A percentile compares a stretch with the other conserved stretches of the same genome.
These are phyloP conservation scores for Boletus smithii DNA, from an alignment of 1,284 basidiomycete genomes.

Conservation along the genomic window DNA sequence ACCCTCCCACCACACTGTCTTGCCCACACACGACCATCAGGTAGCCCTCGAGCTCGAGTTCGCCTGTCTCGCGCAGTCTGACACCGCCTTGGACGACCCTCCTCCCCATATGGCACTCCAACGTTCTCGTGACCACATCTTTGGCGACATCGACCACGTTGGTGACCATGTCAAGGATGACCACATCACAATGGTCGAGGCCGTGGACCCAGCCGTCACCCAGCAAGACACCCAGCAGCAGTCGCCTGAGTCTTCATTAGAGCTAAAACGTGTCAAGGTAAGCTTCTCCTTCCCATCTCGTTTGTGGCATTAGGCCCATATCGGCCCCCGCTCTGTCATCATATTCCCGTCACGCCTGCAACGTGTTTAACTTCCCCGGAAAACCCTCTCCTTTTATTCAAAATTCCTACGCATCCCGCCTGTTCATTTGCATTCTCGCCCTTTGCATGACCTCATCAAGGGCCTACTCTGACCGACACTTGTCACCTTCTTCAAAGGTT, in stretches of 20 bases:
- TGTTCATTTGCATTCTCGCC: slow-evolving; percentile 24
- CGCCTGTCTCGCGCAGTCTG: slow-evolving; percentile 30
- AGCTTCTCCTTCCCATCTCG: slow-evolving; percentile 28
- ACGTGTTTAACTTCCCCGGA: slow-evolving; percentile 19
- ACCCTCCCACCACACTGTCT: slow-evolving; percentile 29
- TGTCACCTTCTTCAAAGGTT: slow-evolving; percentile 54
- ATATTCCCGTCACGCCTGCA: slow-evolving; percentile 25
- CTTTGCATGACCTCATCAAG: slow-evolving; percentile 35
- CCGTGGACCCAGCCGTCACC: slow-evolving; percentile 35
- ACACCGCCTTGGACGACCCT: slow-evolving; percentile 28
- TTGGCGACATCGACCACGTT: slow-evolving; percentile 38
- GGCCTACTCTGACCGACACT: slow-evolving; percentile 30
- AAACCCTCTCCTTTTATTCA: slow-evolving; percentile 17
- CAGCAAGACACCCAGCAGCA: slow-evolving; percentile 38
- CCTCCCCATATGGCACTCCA: slow-evolving; percentile 28
- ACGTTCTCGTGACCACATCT: slow-evolving; percentile 35
- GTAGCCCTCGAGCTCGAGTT: slow-evolving; percentile 30
- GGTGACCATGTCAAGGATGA: slow-evolving; percentile 33
- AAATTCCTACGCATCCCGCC: slow-evolving; percentile 14
- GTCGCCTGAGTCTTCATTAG: slow-evolving; percentile 35
- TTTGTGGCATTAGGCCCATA: slow-evolving; percentile 15
- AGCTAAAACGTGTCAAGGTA: slow-evolving; percentile 43
- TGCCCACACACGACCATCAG: slow-evolving; percentile 31
- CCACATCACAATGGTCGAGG: slow-evolving; percentile 35
- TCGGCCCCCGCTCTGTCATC: slow-evolving; percentile 16